phyloP scores from a whole-genome alignment of 2,329 filamentous ascomycete genomes.

The Bipolaris sorokiniana region DNA sequence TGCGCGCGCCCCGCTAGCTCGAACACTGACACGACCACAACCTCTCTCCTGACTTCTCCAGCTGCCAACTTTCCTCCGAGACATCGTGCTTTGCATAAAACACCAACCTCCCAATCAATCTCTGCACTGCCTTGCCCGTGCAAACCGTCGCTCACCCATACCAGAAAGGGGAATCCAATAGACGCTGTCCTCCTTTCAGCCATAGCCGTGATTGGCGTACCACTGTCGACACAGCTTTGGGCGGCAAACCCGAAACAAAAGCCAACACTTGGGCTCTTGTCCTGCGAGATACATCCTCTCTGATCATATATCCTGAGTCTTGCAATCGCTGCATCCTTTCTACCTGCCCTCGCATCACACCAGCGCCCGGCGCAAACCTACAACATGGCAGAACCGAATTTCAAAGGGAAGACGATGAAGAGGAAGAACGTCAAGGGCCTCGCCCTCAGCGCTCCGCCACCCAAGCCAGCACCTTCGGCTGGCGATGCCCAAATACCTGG shows the following conservation, averaged over 20 bases:
- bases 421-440: constrained; percentile 98
- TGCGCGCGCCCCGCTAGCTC: constrained; percentile 35
- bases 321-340: constrained; percentile 7
- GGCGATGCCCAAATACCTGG: constrained; percentile 69
- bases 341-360: constrained; percentile 12
- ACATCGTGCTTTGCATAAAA: constrained; percentile 21
- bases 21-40: constrained; percentile 27
- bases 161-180: constrained; percentile 48
- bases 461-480: constrained; percentile 74
- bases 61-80: constrained; percentile 25
- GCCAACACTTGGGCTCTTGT: constrained; percentile 19
- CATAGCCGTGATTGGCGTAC: constrained; percentile 47
- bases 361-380: constrained; percentile 26
- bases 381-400: constrained; percentile 63
- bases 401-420: constrained; percentile 83
- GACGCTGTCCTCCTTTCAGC: constrained; percentile 46
- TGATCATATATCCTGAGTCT: constrained; percentile 8
- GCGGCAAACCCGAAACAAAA: constrained; percentile 46
- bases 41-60: constrained; percentile 28
- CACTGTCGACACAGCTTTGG: constrained; percentile 42
- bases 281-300: constrained; percentile 18
- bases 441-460: constrained; percentile 78
- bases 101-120: constrained; percentile 29
- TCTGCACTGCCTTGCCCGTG: constrained; percentile 21
- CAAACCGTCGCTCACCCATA: constrained; percentile 24